Base-by-base conservation (phyloP, 2,329 filamentous ascomycete genomes). In the Podosphaera leucotricha region DNA sequence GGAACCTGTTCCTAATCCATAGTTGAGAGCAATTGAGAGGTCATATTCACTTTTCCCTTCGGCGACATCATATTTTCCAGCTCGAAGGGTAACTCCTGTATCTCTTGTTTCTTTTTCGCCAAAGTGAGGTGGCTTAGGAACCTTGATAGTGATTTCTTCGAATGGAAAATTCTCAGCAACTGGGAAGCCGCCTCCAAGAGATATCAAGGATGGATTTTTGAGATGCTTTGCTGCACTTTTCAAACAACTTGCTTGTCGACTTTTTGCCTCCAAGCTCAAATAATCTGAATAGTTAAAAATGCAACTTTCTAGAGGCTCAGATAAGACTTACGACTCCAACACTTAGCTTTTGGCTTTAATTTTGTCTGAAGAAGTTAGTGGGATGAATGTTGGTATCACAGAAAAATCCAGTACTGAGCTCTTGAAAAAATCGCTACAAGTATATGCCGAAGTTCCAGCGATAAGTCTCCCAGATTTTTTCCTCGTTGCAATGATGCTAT, bases 161-260 rank as follows among this genome's bases (percentile, higher is more conserved):
- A 95, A 77, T n/a, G 90, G 90, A 56, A 98, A 98, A 62, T 92
- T 83, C 59, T 87, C 77, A 47, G 81, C 73, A 13, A 83, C 86
- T 3, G 90, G 90, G 18, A 98, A 66, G 2, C 90, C 90, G 43
- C 90, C 90, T 45, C 90, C 90, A 1, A 98, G 75, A 1, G 85
- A 93, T 57, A 98, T 90, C 47, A 94, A 63, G 57, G 66, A 85
- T 0, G 85, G 83, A 35, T 70, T 82, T 56, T 79, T 80, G 44
- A 95, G 71, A 58, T 77, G 79, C 45, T 71, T 72, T 38, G 86
- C 86, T 4, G 86, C 85, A 48, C 71, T 68, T 62, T 95, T 95
- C 48, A 95, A 66, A n/a, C 77, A 77, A 50, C 72, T 82, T 28
- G 69, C 76, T 59, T 72, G 60, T 43, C 74, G 65, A 18, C 68